These are phyloP conservation scores for Arthrinium puccinioides DNA, from an alignment of 2,329 filamentous ascomycete genomes.

Conservation along the genomic window DNA sequence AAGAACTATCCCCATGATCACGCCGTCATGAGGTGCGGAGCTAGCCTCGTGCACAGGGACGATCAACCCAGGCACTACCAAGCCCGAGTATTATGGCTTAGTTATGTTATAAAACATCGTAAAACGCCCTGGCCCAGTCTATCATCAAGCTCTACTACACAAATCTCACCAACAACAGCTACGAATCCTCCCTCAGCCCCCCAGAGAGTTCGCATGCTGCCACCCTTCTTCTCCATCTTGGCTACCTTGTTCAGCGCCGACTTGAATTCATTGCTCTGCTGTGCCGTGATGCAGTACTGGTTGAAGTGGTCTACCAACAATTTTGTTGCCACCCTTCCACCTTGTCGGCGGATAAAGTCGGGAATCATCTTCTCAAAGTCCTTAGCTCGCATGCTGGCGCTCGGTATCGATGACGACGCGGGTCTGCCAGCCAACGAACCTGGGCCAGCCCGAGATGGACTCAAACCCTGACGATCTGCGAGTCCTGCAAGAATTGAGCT, in stretches of 20 bases:
- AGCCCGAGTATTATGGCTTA: too few species aligned
- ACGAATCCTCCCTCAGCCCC: too few species aligned
- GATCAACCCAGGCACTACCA: too few species aligned
- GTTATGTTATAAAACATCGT: too few species aligned
- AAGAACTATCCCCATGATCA: too few species aligned
- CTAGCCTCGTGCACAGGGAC: too few species aligned
- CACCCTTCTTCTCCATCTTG: slow-evolving; percentile 53
- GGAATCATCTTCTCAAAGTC: slow-evolving; percentile 69
- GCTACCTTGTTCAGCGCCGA: slow-evolving; percentile 72
- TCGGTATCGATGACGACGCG: slow-evolving; percentile 24
- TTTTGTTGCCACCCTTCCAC: slow-evolving; percentile 73
- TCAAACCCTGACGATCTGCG: slow-evolving; percentile 45
- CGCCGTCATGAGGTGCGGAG: too few species aligned
- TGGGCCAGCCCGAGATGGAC: not conserved
- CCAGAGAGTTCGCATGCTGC: slow-evolving; percentile 48
- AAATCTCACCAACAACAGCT: too few species aligned
- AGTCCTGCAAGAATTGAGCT: slow-evolving; percentile 49
- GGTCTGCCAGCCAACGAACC: not conserved
- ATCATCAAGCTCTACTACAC: too few species aligned
- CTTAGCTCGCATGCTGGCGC: slow-evolving; percentile 37
- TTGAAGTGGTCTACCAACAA: slow-evolving; percentile 89
- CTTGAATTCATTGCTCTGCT: slow-evolving; percentile 73
- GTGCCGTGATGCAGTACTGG: slow-evolving; percentile 61
- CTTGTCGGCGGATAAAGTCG: slow-evolving; percentile 70
- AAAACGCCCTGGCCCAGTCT: too few species aligned